Base-by-base conservation (phyloP, 2,329 filamentous ascomycete genomes). In the Septoria petroselini region DNA sequence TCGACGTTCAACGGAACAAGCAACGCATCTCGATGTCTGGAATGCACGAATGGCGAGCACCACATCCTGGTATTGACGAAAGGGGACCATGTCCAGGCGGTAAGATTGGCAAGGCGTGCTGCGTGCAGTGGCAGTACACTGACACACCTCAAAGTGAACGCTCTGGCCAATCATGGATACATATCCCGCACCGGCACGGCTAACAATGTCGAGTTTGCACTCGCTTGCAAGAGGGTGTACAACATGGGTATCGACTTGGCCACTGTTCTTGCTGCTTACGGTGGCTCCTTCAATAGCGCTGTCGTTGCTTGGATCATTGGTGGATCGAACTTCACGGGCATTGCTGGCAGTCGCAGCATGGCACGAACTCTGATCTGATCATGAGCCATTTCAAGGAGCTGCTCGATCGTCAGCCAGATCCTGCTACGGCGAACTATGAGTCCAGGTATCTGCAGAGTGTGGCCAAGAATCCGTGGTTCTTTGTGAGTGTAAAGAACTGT, bases 171-270 rank as follows among this genome's bases (percentile, higher is more conserved):
- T 21, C 46, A 45, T 34, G 50, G 50, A 11, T 45, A 53, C 33
- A 49, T 50, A n/a, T 14, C 45, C 7, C 39, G 41, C 7, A 18
- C 49, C 37, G 46, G 65, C 29, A 51, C 61, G 14, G 66, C 59
- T 12, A 66, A 65, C 23, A 66, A 67, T 41, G 31, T 57, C 27
- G 60, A 69, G 38, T 67, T 68, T 54, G 57, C 66, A 45, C 54
- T 61, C 12, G 62, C 53, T 12, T 62, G 59, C 1, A 54, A 43
- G 7, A 43, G 52, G 4, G 63, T 62, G 11, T 65, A 65, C 49
- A 64, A 64, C 29, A 68, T 67, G 64, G 63, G 57, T 29, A 38
- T 47, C 8, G 54, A 57, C 25, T 52, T 57, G 23, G 48, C 42
- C 41, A 44, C 43, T 8, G 49, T 57, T 41, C 52, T 57, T 23